Evolutionary conservation across 108 stramenopile species (phyloP).

Genomic region (Cyclotella sp.): DNA sequence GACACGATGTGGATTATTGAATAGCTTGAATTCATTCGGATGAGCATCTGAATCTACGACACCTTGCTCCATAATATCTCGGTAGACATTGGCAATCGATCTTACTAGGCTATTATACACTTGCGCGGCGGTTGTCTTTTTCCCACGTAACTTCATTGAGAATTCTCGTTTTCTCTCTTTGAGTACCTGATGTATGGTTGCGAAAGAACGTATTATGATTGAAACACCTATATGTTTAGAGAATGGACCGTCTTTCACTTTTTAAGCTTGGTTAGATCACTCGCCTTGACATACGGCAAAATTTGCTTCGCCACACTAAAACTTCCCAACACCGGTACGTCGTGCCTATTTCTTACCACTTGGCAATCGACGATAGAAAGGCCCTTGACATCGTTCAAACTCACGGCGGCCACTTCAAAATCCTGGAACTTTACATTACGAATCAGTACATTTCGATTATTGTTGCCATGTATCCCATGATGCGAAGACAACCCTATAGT

Average conservation of each 20-base stretch:
- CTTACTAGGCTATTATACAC: no score
- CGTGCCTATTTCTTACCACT: background rate
- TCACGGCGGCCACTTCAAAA: background rate
- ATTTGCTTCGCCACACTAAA: background rate
- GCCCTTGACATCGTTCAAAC: background rate
- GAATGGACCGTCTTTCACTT: background rate
- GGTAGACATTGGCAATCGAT: background rate
- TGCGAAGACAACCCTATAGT: conserved; percentile 29
- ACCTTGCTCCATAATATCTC: background rate
- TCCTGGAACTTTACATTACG: background rate
- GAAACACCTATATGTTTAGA: background rate
- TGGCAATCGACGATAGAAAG: background rate
- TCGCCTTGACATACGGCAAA: background rate
- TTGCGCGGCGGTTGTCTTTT: no score
- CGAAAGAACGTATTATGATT: background rate
- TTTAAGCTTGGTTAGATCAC: background rate
- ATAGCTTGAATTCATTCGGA: background rate
- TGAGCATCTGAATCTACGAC: background rate
- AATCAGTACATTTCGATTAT: conserved; percentile 24
- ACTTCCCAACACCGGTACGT: background rate
- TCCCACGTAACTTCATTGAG: no score
- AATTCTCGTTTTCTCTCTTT: no score
- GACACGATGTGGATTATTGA: conserved; percentile 1
- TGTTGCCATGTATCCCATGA: conserved; percentile 51
- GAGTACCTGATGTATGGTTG: no score